phyloP scores from a whole-genome alignment of 2,329 filamentous ascomycete species.

The Aspergillus candidus region DNA sequence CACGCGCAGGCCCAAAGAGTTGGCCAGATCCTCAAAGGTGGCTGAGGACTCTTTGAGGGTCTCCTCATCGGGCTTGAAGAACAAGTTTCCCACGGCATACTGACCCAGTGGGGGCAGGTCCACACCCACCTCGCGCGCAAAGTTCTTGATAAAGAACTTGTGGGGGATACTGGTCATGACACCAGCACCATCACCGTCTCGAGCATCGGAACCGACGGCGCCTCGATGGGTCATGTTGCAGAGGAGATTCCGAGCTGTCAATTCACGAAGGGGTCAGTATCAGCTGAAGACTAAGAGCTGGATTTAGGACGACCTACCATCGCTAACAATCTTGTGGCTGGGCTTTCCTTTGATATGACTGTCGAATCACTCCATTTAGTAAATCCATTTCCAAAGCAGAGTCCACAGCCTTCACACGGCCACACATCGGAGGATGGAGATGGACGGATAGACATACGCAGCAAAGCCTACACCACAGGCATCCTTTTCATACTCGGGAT shows the following conservation, averaged over 20 bases:
- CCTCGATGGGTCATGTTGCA: conserved; percentile 99
- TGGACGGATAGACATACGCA: conserved; percentile 66
- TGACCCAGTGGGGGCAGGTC: conserved; percentile 82
- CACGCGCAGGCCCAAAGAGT: conserved; percentile 78
- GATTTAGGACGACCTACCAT: conserved; percentile 60
- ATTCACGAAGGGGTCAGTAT: not conserved
- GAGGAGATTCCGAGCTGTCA: conserved; percentile 75
- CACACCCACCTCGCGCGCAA: conserved; percentile 82
- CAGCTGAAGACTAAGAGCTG: too few species aligned
- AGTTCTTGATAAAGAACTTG: conserved; percentile 98
- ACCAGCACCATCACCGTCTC: conserved; percentile 96
- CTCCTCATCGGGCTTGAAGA: conserved; percentile 95
- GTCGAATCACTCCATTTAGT: conserved; percentile 11
- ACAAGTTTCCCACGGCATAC: conserved; percentile 95
- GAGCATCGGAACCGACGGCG: conserved; percentile 93
- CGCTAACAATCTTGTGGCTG: conserved; percentile 97
- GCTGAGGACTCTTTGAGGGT: conserved; percentile 82
- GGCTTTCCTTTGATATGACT: conserved; percentile 96
- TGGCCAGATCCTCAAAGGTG: conserved; percentile 90
- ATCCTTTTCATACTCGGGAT: conserved; percentile 95
- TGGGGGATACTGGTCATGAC: conserved; percentile 99
- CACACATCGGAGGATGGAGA: not conserved
- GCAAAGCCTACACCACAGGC: conserved; percentile 98
- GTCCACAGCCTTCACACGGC: not conserved
- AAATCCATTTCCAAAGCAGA: conserved; percentile 2